These are phyloP conservation scores for Colletotrichum sp. DNA, from an alignment of 2,329 filamentous ascomycete genomes.

Conservation along the genomic window DNA sequence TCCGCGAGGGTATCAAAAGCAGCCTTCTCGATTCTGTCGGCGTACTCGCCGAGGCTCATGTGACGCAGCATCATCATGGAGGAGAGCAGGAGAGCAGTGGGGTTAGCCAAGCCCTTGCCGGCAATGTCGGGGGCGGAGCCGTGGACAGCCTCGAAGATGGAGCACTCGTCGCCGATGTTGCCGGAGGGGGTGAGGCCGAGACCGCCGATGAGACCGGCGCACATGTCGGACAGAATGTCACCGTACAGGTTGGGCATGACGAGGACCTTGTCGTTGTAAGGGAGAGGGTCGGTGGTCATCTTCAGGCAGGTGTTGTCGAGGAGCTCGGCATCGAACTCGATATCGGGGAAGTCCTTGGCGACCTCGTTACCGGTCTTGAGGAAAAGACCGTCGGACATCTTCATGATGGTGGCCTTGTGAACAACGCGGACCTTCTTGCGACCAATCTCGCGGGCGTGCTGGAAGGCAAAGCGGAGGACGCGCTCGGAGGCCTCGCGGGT, in stretches of 20 bases:
- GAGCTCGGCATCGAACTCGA: slow-evolving; percentile 97
- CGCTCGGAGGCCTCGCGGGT: slow-evolving; percentile 93
- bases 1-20: slow-evolving; percentile 95
- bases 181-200: slow-evolving; percentile 96
- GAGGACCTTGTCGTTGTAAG: slow-evolving; percentile 99
- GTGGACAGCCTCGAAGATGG: slow-evolving; percentile 99
- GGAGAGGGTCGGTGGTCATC: slow-evolving; percentile 94
- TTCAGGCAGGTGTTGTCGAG: slow-evolving; percentile 99
- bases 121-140: slow-evolving; percentile 96
- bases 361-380: slow-evolving; percentile 84
- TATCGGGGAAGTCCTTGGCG: slow-evolving; percentile 91
- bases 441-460: slow-evolving; percentile 92
- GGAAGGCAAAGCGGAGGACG: slow-evolving; percentile 96
- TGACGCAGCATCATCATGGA: slow-evolving; percentile 99
- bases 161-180: slow-evolving; percentile 99
- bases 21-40: slow-evolving; percentile 87
- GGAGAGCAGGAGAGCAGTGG: slow-evolving; percentile 91
- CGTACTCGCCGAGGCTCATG: slow-evolving; percentile 89
- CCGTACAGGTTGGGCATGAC: slow-evolving; percentile 99
- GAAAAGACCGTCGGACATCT: slow-evolving; percentile 99
- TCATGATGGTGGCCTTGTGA: slow-evolving; percentile 99
- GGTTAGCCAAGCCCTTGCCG: slow-evolving; percentile 95
- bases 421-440: slow-evolving; percentile 97
- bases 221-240: slow-evolving; percentile 99
- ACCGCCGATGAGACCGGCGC: slow-evolving; percentile 96